Base-by-base conservation (phyloP, 768 basidiomycete genomes). In the Hypholoma sublateritium region DNA sequence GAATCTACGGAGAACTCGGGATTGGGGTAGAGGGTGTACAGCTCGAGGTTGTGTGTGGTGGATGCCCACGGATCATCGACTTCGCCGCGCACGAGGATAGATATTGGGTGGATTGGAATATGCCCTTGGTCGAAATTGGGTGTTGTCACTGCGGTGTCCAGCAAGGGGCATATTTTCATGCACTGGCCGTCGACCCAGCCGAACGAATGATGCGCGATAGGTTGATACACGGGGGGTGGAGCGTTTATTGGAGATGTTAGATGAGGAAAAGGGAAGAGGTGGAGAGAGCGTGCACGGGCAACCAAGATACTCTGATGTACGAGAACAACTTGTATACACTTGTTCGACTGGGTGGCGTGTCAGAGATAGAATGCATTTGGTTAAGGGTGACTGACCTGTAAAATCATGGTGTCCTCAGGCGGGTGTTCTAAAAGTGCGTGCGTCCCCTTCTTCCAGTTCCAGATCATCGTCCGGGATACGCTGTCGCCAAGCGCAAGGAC, bases 171-270 rank as follows among this genome's bases (percentile, higher is more conserved):
- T n/a, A 61, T 28, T 13, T 52, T 50, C 1, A 81, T 75, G 2
- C 78, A 78, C 36, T 85, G 74, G 7, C 82, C 81, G 52, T 88
- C 87, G 13, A 87, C 79, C 87, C 87, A 88, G 14, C 87, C 87
- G 61, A 87, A 87, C 2, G 82, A 81, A 59, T 82, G 78, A 2
- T 61, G 64, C 1, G 77, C 78, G 37, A 77, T 65, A 0, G 80
- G 72, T 1, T 63, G 51, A 53, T 80, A 76, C 0, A 37, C n/a
- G 19, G 71, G 55, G 3, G 56, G 52, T 50, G 53, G 32, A 25
- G 22, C 61, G 36, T 53, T 43, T 0, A 37, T 59, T 8, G 37
- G 42, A 5, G 17, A 21, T n/a, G 42, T 11, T 25, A 86, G 74
- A 2, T 55, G 60, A 0, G 86, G 85, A 13, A 73, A 68, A 1